Base-by-base conservation (phyloP, 352 stramenopile species). In the Globisporangium barbulae region DNA sequence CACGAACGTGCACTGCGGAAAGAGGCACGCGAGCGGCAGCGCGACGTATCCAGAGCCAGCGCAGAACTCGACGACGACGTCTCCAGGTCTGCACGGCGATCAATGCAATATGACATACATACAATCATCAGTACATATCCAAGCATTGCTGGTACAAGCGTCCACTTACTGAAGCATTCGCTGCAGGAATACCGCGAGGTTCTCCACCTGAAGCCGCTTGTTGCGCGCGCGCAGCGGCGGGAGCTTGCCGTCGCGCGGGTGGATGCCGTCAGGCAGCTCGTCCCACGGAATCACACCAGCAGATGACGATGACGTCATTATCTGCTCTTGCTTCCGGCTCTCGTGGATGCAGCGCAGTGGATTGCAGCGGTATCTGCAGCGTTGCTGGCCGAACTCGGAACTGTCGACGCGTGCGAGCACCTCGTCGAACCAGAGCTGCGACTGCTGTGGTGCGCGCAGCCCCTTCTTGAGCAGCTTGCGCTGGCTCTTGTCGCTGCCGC, bases 41-140 rank as follows among this genome's bases (percentile, higher is more conserved):
- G 82, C 81, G 13, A 91, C 81, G 60, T 94, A 92, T 21, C 85
- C 85, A 3, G 81, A 91, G 31, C 83, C 83, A 5, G 81, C 81
- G 35, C 85, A 94, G 64, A 94, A 94, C 78, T 94, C 85, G 30
- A 94, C 85, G 15, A 94, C 81, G 7, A 86, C 71, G 61, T 92
- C 81, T 10, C 82, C 85, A 55, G 82, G 73, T 53, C 84, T 92
- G 45, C 4, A 58, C 19, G 17, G 2, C 13, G 7, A 31, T 63
- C 1, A 17, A 60, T 2, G 17, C 9, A 53, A 62, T 37, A 30
- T 58, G 7, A 37, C 21, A 54, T 42, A 54, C 10, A 22, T 17
- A 17, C 30, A 25, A 28, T 1, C 10, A 21, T 64, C n/a, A 64
- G 45, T 8, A 42, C 19, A 42, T 15, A 15, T 6, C 22, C 13